Evolutionary conservation across 306 rosid genomes (phyloP).

Genomic region (Geum urbanum): DNA sequence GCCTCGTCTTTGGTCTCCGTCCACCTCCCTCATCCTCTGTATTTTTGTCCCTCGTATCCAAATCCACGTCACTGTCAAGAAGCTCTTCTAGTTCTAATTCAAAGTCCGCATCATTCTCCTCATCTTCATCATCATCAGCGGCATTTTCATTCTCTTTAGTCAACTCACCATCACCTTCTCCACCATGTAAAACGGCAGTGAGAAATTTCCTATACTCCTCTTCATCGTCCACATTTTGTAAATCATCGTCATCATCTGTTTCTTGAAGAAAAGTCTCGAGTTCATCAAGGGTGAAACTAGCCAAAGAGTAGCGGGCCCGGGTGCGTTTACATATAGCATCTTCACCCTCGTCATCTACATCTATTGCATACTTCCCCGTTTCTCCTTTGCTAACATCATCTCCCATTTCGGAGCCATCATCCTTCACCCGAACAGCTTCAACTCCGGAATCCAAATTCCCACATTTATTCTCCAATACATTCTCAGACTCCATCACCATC

Average conservation of each 20-base stretch:
- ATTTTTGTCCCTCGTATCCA: conserved; percentile 31
- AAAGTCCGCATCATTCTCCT: conserved; percentile 91
- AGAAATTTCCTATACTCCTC: conserved; percentile 91
- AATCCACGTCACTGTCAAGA: conserved; percentile 79
- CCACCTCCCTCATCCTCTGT: conserved; percentile 51
- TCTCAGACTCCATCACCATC: conserved; percentile 36
- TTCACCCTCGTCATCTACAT: conserved; percentile 47
- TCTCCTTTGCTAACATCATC: conserved; percentile 27
- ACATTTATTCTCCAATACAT: conserved; percentile 30
- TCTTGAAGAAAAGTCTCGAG: conserved; percentile 95
- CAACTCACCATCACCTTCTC: conserved; percentile 48
- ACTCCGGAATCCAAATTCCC: conserved; percentile 18
- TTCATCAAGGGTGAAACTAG: conserved; percentile 85
- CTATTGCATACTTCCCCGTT: conserved; percentile 33
- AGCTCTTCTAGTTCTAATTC: conserved; percentile 96
- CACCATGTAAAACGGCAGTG: conserved; percentile 70
- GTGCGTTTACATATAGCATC: conserved; percentile 94
- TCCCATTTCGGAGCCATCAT: conserved; percentile 25
- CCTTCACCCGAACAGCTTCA: conserved; percentile 41
- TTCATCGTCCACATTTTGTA: conserved; percentile 82
- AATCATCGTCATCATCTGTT: conserved; percentile 91
- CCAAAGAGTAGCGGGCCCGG: conserved; percentile 89
- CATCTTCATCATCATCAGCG: conserved; percentile 80
- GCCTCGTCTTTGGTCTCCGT: conserved; percentile 82
- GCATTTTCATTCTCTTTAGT: conserved; percentile 57